phyloP scores from a whole-genome alignment of 169 alveolate genomes.

The Cryptosporidium ryanae region DNA sequence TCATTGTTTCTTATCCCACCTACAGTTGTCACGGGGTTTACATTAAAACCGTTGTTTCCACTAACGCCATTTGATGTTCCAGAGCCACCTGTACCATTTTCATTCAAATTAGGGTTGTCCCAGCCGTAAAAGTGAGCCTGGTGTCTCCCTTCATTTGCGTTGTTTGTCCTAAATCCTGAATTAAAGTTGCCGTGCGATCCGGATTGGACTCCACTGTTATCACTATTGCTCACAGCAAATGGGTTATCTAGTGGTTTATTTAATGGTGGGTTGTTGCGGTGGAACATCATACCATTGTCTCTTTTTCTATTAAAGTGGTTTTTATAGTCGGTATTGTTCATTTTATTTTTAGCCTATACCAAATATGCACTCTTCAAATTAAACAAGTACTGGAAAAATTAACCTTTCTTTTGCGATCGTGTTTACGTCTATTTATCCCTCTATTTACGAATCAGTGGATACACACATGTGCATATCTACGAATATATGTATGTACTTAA shows the following conservation, averaged over 20 bases:
- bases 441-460: too few relatives aligned
- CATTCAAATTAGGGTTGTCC: neutral
- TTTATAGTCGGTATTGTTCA: too few relatives aligned
- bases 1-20: neutral
- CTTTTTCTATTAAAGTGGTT: too few relatives aligned
- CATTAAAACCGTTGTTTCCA: neutral
- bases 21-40: too few relatives aligned
- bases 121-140: constrained; percentile 30
- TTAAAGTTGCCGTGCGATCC: neutral
- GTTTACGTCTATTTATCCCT: too few relatives aligned
- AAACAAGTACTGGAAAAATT: too few relatives aligned
- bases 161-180: neutral
- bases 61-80: neutral
- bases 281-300: neutral
- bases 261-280: neutral
- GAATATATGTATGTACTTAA: too few relatives aligned
- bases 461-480: too few relatives aligned
- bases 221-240: constrained; percentile 11
- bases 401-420: too few relatives aligned
- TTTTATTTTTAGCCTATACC: too few relatives aligned
- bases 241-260: constrained; percentile 43
- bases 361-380: too few relatives aligned
- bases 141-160: neutral
- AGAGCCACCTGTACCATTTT: neutral
- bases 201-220: neutral